Conservation (phyloP, 2,329 filamentous ascomycete species). For the Trichophyton schoenleinii region DNA sequence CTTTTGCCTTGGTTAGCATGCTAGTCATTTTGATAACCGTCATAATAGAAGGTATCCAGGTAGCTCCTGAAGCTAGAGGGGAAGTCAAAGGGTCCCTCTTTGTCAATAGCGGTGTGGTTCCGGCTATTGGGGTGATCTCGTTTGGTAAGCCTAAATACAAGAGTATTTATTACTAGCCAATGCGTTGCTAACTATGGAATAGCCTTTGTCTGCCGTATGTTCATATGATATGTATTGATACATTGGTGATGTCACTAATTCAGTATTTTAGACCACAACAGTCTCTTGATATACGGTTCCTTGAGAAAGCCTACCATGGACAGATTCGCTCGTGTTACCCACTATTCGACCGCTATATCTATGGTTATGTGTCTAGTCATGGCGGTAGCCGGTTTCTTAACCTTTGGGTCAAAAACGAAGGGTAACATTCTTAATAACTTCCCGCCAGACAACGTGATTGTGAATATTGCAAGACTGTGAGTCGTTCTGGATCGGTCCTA, state of each 20-base stretch:
- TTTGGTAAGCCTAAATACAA: conserved; percentile 53
- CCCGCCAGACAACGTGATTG: conserved; percentile 74
- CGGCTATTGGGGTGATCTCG: conserved; percentile 94
- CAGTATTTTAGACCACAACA: conserved; percentile 64
- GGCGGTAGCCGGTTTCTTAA: conserved; percentile 80
- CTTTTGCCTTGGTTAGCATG: conserved; percentile 88
- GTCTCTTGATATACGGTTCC: conserved; percentile 91
- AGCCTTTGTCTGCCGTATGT: conserved; percentile 55
- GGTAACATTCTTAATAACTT: conserved; percentile 99
- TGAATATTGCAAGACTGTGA: conserved; percentile 78
- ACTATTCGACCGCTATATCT: conserved; percentile 81
- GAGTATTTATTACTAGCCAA: background rate
- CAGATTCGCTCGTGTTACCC: conserved; percentile 83
- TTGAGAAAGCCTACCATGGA: conserved; percentile 88
- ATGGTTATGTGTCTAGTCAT: conserved; percentile 84
- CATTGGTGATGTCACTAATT: conserved; percentile 11
- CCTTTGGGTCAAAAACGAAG: conserved; percentile 79
- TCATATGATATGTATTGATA: background rate
- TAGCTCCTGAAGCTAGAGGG: conserved; percentile 60
- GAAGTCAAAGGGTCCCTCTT: conserved; percentile 57
- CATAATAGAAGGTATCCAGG: conserved; percentile 65
- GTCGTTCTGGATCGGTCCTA: conserved; percentile 13
- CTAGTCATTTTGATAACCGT: conserved; percentile 76
- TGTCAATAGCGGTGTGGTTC: conserved; percentile 81
- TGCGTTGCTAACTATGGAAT: conserved; percentile 22